Base-by-base conservation (phyloP, 2,329 filamentous ascomycete genomes). In the Aspergillus ustus region DNA sequence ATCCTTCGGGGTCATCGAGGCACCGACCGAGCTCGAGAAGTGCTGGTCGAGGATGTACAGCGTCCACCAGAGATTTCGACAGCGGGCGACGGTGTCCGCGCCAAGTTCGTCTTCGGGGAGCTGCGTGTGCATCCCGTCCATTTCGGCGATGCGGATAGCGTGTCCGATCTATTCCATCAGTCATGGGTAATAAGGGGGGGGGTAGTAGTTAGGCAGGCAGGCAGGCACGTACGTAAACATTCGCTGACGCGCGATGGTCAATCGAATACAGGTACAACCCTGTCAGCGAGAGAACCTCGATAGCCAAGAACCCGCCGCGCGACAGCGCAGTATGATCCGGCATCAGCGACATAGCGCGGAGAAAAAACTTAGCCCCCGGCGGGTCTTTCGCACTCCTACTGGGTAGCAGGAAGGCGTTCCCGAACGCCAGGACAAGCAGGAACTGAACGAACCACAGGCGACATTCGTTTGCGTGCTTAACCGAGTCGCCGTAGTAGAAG, bases 381-480 rank as follows among this genome's bases (percentile, higher is more conserved):
- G 70, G 70, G 3, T 45, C 49, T 4, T 72, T 69, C 29, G 72
- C 69, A 4, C 62, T 48, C 34, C 63, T 71, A 1, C 65, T 72
- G 20, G 75, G 76, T 19, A 77, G 77, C 0, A 82, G 75, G 19
- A 86, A 83, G 0, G 82, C 82, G 64, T 86, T 86, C 0, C 84
- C 84, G 62, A 86, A 84, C 0, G 84, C 84, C 3, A 87, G 74
- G 2, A 86, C 77, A 1, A 85, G 73, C 1, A 85, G 71, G 20
- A 83, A 85, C 56, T 86, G 84, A 15, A 83, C 78, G 53, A 83
- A 85, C 76, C 82, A 85, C 1, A 85, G 70, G 15, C 73, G 73
- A 3, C 71, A 70, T 20, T 70, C 68, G 13, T 66, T 63, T 2
- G 66, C 67, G 31, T 72, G 25, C 15, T 20, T 70, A 3, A 65